These are phyloP conservation scores for Stevia rebaudiana DNA, from an alignment of 140 eudicot species.

Conservation along the genomic window DNA sequence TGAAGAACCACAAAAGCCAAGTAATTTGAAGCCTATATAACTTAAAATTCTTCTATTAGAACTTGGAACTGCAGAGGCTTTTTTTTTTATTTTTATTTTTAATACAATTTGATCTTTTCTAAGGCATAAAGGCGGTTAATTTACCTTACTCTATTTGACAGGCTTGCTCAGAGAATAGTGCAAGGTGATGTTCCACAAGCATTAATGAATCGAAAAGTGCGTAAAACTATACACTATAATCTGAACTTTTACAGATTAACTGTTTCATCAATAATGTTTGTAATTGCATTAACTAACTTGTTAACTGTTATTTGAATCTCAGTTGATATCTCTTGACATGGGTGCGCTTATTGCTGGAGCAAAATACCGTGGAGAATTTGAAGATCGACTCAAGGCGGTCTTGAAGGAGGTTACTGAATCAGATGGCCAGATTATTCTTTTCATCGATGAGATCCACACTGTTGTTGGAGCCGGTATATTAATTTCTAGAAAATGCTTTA, in stretches of 20 bases:
- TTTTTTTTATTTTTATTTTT: not conserved
- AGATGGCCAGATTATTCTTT: conserved; percentile 86
- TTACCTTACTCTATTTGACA: conserved; percentile 21
- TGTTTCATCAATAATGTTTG: not conserved
- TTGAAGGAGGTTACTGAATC: conserved; percentile 94
- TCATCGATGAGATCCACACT: conserved; percentile 95
- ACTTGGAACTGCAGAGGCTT: not conserved
- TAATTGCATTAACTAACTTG: conserved; percentile 13
- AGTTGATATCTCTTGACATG: conserved; percentile 98
- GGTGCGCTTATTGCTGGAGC: conserved; percentile 99
- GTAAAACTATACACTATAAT: conserved; percentile 4
- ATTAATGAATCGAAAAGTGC: conserved; percentile 76
- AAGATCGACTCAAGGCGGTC: conserved; percentile 96
- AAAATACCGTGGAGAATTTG: conserved; percentile 96
- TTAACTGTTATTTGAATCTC: conserved; percentile 13
- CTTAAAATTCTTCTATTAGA: not conserved
- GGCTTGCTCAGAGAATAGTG: conserved; percentile 99
- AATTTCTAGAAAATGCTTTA: not conserved
- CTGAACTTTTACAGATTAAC: not conserved
- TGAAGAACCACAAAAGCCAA: not conserved
- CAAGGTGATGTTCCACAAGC: conserved; percentile 99
- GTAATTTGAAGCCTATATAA: not conserved
- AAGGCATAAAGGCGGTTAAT: not conserved
- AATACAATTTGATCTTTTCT: not conserved
- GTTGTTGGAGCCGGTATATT: conserved; percentile 93